These are phyloP conservation scores for Biscogniauxia mediterranea DNA, from an alignment of 2,329 filamentous ascomycete genomes.

Conservation along the genomic window DNA sequence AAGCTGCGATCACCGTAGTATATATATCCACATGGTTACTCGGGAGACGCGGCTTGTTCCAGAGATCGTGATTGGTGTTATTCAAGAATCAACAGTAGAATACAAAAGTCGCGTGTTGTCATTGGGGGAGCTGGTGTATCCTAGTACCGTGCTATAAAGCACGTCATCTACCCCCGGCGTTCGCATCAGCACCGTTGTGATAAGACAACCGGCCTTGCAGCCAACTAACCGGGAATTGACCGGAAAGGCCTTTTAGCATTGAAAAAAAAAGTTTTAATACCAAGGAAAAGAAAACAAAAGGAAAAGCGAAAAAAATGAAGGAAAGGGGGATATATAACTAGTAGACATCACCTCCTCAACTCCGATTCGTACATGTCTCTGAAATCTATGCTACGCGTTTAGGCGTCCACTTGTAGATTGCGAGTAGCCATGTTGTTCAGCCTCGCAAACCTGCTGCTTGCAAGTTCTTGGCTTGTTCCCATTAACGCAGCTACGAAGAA, in stretches of 20 bases:
- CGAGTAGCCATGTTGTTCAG: background rate
- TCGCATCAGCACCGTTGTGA: background rate
- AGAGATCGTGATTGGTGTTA: too few relatives aligned
- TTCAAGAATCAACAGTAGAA: too few relatives aligned
- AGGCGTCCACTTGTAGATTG: background rate
- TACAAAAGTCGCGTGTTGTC: background rate
- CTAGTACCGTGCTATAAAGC: background rate
- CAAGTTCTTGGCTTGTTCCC: background rate
- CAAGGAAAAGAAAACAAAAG: background rate
- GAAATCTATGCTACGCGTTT: background rate
- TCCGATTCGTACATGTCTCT: background rate
- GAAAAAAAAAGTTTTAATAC: background rate
- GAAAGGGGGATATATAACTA: background rate
- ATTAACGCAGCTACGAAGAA: slow-evolving; percentile 1
- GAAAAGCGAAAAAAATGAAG: too few relatives aligned
- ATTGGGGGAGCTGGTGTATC: background rate
- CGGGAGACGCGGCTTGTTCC: too few relatives aligned
- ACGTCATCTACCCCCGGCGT: background rate
- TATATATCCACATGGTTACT: too few relatives aligned
- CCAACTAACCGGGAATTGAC: background rate
- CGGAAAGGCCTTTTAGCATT: background rate
- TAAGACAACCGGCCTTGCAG: background rate
- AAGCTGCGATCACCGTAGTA: too few relatives aligned
- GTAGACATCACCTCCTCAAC: background rate
- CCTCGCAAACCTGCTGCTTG: background rate